Percentiles rank a stretch among this genome's conserved stretches.
phyloP scores from a whole-genome alignment of 306 rosid species.

The Pterocarpus santalinus region DNA sequence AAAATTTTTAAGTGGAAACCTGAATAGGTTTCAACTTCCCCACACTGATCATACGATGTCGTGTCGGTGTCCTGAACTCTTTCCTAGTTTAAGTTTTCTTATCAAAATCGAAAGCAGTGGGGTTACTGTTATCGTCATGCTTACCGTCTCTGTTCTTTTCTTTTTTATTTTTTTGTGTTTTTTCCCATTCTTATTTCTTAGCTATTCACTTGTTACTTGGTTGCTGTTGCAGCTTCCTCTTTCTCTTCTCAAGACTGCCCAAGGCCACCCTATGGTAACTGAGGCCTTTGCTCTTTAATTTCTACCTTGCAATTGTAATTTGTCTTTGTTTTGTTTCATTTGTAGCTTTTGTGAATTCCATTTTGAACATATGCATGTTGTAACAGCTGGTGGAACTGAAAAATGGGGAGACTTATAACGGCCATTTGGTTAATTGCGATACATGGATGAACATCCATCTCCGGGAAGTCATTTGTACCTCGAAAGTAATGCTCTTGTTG shows the following conservation, averaged over 20 bases:
- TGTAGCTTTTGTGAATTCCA: not conserved
- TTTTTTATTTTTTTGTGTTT: no score
- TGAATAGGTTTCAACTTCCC: not conserved
- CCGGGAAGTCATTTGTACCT: slow-evolving; percentile 97
- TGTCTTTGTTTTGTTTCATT: slow-evolving; percentile 7
- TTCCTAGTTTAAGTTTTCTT: no score
- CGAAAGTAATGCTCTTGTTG: slow-evolving; percentile 63
- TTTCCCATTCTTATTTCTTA: no score
- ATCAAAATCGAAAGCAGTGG: not conserved
- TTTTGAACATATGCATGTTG: not conserved
- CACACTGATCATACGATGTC: not conserved
- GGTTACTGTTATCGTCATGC: slow-evolving; percentile 12
- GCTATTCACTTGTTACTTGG: not conserved
- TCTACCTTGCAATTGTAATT: not conserved
- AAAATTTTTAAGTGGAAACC: not conserved
- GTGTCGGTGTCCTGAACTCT: not conserved
- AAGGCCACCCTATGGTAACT: slow-evolving; percentile 93
- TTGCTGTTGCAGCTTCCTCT: slow-evolving; percentile 80
- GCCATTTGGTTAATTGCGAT: slow-evolving; percentile 97
- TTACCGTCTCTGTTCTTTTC: not conserved
- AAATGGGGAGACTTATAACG: slow-evolving; percentile 98
- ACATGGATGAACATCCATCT: slow-evolving; percentile 99
- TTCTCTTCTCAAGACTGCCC: slow-evolving; percentile 92
- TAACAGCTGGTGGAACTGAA: slow-evolving; percentile 92
- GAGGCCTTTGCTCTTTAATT: not conserved